Conservation (phyloP, 2,329 filamentous ascomycete species). For the Mariannaea sp. region DNA sequence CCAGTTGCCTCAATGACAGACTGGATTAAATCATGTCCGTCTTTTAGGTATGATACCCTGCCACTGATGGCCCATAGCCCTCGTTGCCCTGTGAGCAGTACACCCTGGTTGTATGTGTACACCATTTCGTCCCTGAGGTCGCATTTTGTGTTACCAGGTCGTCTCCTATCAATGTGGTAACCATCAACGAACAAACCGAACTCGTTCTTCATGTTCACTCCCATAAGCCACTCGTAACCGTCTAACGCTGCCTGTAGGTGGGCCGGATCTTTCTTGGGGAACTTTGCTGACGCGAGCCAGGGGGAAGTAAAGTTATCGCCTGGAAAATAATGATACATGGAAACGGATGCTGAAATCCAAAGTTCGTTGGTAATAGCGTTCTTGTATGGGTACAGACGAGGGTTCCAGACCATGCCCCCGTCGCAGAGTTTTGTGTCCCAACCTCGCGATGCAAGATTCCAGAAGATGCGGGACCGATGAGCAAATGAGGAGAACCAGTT, state of each 20-base stretch:
- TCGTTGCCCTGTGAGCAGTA: slow-evolving; percentile 80
- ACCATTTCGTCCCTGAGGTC: slow-evolving; percentile 86
- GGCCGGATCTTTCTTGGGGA: slow-evolving; percentile 56
- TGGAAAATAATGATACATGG: slow-evolving; percentile 89
- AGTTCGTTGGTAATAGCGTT: slow-evolving; percentile 96
- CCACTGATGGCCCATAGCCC: slow-evolving; percentile 81
- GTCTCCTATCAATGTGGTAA: slow-evolving; percentile 74
- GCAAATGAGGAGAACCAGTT: slow-evolving; percentile 79
- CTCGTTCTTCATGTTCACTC: slow-evolving; percentile 78
- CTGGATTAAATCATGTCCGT: slow-evolving; percentile 78
- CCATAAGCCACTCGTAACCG: slow-evolving; percentile 79
- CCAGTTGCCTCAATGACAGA: slow-evolving; percentile 80
- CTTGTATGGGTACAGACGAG: slow-evolving; percentile 80
- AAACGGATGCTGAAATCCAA: slow-evolving; percentile 80
- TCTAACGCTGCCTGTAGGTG: slow-evolving; percentile 76
- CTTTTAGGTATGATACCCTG: slow-evolving; percentile 70
- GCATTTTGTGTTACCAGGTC: slow-evolving; percentile 71
- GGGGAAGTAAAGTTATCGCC: slow-evolving; percentile 77
- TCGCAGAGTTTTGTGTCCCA: slow-evolving; percentile 83
- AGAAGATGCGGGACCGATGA: slow-evolving; percentile 83
- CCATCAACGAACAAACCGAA: slow-evolving; percentile 83
- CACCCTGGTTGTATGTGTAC: slow-evolving; percentile 95
- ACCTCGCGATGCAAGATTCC: slow-evolving; percentile 75
- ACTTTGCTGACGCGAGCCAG: slow-evolving; percentile 50
- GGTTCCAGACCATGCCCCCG: slow-evolving; percentile 93